Conservation (phyloP, 1,284 basidiomycete species). For the Fomitiporia mediterranea region DNA sequence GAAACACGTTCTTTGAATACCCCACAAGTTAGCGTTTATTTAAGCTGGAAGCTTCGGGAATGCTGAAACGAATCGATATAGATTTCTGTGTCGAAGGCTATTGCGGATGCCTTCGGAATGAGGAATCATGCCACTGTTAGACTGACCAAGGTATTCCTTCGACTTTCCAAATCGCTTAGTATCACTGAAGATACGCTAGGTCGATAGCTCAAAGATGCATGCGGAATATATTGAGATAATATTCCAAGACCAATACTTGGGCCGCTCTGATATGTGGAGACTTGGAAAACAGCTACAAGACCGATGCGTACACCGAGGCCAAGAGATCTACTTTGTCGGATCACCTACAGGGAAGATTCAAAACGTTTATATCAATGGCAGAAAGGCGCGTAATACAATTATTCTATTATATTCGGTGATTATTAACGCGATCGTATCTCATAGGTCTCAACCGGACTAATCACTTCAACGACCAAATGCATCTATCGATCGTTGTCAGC, state of each 20-base stretch:
- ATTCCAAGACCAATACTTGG: slow-evolving; percentile 90
- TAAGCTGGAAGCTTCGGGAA: background rate
- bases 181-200: slow-evolving; percentile 38
- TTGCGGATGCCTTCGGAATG: slow-evolving; percentile 64
- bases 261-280: slow-evolving; percentile 92
- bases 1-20: slow-evolving; percentile 53
- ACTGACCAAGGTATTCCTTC: slow-evolving; percentile 54
- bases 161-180: slow-evolving; percentile 1
- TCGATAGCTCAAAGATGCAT: slow-evolving; percentile 56
- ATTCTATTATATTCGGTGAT: slow-evolving; percentile 1
- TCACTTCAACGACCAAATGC: slow-evolving; percentile 81
- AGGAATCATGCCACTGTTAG: slow-evolving; percentile 67
- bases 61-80: slow-evolving; percentile 27
- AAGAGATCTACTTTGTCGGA: slow-evolving; percentile 74
- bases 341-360: slow-evolving; percentile 77
- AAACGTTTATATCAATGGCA: slow-evolving; percentile 63
- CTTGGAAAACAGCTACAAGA: slow-evolving; percentile 64
- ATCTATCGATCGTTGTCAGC: slow-evolving; percentile 91
- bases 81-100: slow-evolving; percentile 69
- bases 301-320: slow-evolving; percentile 52
- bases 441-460: slow-evolving; percentile 78
- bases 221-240: slow-evolving; percentile 85
- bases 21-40: slow-evolving; percentile 47
- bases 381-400: slow-evolving; percentile 43
- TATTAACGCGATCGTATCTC: slow-evolving; percentile 12